Evolutionary conservation across 1,139 yeast genomes (phyloP).

Genomic region (Debaryomycetaceae sp.): DNA sequence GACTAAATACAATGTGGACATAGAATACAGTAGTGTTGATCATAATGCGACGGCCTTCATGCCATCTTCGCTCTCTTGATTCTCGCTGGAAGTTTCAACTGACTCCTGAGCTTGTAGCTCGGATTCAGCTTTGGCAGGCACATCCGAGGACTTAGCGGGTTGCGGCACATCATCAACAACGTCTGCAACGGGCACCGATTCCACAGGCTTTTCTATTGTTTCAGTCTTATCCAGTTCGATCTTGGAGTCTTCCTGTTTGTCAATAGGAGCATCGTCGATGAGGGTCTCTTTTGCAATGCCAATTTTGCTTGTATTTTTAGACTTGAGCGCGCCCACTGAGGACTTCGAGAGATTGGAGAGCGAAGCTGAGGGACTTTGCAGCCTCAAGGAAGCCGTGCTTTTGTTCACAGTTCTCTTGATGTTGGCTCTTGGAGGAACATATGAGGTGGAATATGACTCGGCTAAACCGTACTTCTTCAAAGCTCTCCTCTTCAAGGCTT

Average conservation of each 20-base stretch:
- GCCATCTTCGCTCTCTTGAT: neutral
- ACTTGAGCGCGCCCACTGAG: slow-evolving; percentile 14
- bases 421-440: slow-evolving; percentile 31
- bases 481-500: slow-evolving; percentile 50
- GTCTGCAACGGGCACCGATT: neutral
- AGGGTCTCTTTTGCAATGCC: slow-evolving; percentile 43
- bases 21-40: neutral
- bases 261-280: slow-evolving; percentile 21
- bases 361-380: slow-evolving; percentile 1
- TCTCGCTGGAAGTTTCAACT: slow-evolving; percentile 5
- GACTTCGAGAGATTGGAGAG: slow-evolving; percentile 1
- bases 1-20: neutral
- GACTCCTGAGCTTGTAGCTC: slow-evolving; percentile 6
- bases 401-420: slow-evolving; percentile 8
- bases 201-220: neutral
- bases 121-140: slow-evolving; percentile 4
- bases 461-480: slow-evolving; percentile 41
- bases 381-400: slow-evolving; percentile 8
- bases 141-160: slow-evolving; percentile 3
- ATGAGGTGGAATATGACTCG: slow-evolving; percentile 38
- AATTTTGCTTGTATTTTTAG: slow-evolving; percentile 28
- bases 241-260: neutral
- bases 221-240: slow-evolving; percentile 2
- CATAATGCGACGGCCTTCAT: neutral
- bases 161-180: neutral